Evolutionary conservation across 202 grass and related monocot genomes (phyloP), one percentile per base, ranked within the genome.

Genomic region (Digitaria exilis): DNA sequence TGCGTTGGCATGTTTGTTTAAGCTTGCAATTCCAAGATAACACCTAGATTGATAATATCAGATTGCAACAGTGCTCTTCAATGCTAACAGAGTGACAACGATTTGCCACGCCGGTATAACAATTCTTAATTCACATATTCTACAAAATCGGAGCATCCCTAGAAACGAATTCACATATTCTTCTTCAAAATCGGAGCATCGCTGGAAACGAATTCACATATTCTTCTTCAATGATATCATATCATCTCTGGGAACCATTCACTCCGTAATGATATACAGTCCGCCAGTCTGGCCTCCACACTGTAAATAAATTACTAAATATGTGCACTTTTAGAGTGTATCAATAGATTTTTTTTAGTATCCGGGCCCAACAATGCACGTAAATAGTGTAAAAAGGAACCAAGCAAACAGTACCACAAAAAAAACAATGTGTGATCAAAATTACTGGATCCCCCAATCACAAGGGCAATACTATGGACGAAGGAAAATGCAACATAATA

Each of bases 401-500:
- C 41, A 41, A 76, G 65, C 75, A 69, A 75, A 60, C 42, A 49
- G 9, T 10, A 41, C 34, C 75, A 79, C 41, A 51, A 28, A 58
- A 42, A 44, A 44, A 42, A 12, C 73, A 58, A 44, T 74, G n/a
- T 88, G 70, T 62, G 30, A 89, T 71, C 16, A 66, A 61, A 81
- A 76, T 25, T 14, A 78, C 48, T 18, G 43, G 43, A 52, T 22
- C 65, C 0, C 2, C 14, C 16, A 87, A 71, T 65, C 62, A 69
- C 62, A 71, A 61, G 9, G 60, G 61, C 10, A 52, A 34, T 78
- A 55, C 43, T 62, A 30, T 72, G 35, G 25, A 81, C 77, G 44
- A 64, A 78, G 50, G 75, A 35, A 75, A 83, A 68, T 90, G 75
- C 79, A 79, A 61, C 79, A 80, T 43, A 78, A 56, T n/a, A n/a